These are phyloP conservation scores for Sporisorium exsertum DNA, from an alignment of 1,284 basidiomycete genomes.

Conservation along the genomic window DNA sequence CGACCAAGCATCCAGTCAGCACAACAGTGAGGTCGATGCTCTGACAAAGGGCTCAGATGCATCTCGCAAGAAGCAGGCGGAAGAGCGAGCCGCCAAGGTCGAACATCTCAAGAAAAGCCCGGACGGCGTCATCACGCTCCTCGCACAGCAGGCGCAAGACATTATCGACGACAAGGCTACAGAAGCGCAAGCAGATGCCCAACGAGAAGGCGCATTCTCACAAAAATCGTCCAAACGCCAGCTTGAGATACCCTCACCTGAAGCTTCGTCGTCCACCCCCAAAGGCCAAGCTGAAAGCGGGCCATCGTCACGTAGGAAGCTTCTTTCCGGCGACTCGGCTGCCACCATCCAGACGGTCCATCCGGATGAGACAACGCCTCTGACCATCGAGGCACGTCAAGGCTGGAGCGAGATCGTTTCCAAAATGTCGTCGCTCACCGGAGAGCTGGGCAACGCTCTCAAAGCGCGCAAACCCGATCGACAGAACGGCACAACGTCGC, in stretches of 20 bases:
- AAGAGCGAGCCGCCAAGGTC: conserved; percentile 37
- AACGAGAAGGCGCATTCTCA: background rate
- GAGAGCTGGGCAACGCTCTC: conserved; percentile 14
- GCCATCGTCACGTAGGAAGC: conserved; percentile 18
- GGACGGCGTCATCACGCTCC: conserved; percentile 38
- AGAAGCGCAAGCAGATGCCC: conserved; percentile 11
- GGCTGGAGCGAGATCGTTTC: conserved; percentile 60
- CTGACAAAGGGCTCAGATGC: background rate
- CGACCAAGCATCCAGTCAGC: background rate
- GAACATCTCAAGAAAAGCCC: conserved; percentile 44
- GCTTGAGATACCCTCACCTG: background rate
- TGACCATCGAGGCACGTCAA: conserved; percentile 53
- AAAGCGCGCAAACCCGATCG: conserved; percentile 25
- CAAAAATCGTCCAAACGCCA: background rate
- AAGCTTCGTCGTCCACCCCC: background rate
- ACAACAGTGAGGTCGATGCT: background rate
- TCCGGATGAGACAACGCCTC: conserved; percentile 22
- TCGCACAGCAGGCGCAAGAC: conserved; percentile 43
- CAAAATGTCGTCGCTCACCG: conserved; percentile 39
- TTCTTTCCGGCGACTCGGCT: conserved; percentile 20
- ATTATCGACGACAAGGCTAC: conserved; percentile 34
- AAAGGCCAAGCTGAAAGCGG: background rate
- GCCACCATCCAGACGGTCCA: conserved; percentile 30
- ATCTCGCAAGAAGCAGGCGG: conserved; percentile 11
- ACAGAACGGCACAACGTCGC: conserved; percentile 7